These are phyloP conservation scores for Chalara sp. DNA, from an alignment of 2,329 filamentous ascomycete genomes.

Conservation along the genomic window DNA sequence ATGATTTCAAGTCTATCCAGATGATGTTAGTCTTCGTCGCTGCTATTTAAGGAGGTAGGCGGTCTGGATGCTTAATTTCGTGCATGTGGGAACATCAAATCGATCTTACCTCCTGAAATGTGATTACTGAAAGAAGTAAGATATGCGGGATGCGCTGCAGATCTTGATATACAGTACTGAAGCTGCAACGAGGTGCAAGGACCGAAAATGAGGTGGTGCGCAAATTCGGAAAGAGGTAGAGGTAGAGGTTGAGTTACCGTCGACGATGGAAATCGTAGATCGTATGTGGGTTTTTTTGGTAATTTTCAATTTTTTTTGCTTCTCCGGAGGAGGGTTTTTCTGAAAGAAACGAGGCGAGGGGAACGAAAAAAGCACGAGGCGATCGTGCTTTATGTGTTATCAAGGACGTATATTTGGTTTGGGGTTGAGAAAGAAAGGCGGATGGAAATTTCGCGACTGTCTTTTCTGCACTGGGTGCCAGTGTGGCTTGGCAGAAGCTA, in stretches of 20 bases:
- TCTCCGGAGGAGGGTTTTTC: conserved; percentile 26
- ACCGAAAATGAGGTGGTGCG: conserved; percentile 13
- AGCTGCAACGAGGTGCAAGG: conserved; percentile 15
- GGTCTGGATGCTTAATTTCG: too few species aligned
- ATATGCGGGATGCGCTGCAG: conserved; percentile 9
- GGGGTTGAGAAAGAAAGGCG: conserved; percentile 12
- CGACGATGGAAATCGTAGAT: background rate
- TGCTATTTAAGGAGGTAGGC: too few species aligned
- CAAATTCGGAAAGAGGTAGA: conserved; percentile 9
- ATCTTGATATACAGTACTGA: conserved; percentile 15
- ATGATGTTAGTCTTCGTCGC: background rate
- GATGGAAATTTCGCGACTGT: too few species aligned
- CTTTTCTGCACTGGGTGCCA: too few species aligned
- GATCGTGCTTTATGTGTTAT: conserved; percentile 27
- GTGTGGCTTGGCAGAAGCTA: too few species aligned
- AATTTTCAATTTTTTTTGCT: conserved; percentile 33
- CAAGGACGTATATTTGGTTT: conserved; percentile 13
- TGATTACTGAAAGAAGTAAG: too few species aligned
- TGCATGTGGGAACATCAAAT: too few species aligned
- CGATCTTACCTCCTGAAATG: too few species aligned
- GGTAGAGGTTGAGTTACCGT: conserved; percentile 13
- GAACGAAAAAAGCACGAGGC: conserved; percentile 29
- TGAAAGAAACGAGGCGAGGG: conserved; percentile 25
- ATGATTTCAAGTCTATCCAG: conserved; percentile 16
- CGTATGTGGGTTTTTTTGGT: conserved; percentile 20